phyloP scores from a whole-genome alignment of 1,284 basidiomycete species.

The Microstroma glucosiphilum region DNA sequence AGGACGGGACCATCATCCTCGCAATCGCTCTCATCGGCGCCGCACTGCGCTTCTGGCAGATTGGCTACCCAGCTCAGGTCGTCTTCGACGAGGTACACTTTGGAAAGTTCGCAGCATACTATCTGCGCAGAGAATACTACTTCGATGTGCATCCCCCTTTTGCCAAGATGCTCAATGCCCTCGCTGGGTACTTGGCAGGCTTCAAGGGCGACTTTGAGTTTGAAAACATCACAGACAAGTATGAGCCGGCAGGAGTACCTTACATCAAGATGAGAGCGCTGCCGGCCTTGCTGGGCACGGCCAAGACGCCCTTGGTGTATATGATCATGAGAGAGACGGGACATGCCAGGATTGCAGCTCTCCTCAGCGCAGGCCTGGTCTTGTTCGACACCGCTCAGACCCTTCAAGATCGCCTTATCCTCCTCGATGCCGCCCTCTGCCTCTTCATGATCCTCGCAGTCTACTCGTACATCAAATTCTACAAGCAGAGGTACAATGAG shows the following conservation, averaged over 20 bases:
- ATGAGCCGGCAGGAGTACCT: constrained; percentile 77
- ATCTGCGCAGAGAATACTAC: constrained; percentile 63
- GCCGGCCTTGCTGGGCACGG: constrained; percentile 79
- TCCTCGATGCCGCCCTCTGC: constrained; percentile 87
- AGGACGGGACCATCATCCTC: constrained; percentile 16
- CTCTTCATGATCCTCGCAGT: constrained; percentile 93
- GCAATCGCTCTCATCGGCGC: constrained; percentile 28
- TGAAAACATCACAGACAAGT: constrained; percentile 90
- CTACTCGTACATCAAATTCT: constrained; percentile 91
- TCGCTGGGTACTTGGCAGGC: constrained; percentile 91
- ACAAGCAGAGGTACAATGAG: constrained; percentile 76
- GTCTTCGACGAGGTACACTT: constrained; percentile 51
- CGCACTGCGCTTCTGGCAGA: constrained; percentile 29
- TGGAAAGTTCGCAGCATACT: constrained; percentile 50
- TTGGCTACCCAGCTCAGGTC: constrained; percentile 38
- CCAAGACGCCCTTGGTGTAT: constrained; percentile 86
- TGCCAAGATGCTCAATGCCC: constrained; percentile 55
- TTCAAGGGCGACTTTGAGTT: constrained; percentile 92
- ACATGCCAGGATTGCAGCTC: constrained; percentile 78
- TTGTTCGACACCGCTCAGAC: constrained; percentile 94
- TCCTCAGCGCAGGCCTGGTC: constrained; percentile 77
- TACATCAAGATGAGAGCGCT: constrained; percentile 88
- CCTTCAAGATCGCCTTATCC: constrained; percentile 87
- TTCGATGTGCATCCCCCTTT: constrained; percentile 97
- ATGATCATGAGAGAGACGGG: constrained; percentile 96